Evolutionary conservation across 208 protist species (phyloP), one percentile per base, ranked within the genome.

Genomic region (Acanthamoeba lenticulata): DNA sequence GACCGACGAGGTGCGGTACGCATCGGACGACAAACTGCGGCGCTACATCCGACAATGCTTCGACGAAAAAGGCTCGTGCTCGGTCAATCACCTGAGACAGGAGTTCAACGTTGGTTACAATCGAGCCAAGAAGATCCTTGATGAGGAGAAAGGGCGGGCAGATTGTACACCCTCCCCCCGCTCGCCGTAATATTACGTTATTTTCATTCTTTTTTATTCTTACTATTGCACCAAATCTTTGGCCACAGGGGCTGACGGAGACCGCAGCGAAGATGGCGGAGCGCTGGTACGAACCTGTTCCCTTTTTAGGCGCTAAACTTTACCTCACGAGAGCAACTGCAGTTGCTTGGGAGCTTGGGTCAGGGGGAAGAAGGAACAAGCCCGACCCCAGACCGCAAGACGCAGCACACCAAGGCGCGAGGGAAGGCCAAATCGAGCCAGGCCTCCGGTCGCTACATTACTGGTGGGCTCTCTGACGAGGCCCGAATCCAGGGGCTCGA

Each of bases 11-110:
- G 83, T 62, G 6, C 83, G 47, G 32, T 90, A 72, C 29, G 57
- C 57, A 5, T 72, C 83, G 21, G 83, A 90, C 32, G 57, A 69
- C 21, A 69, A 90, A 47, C 47, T 90, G n/a, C 47, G 83, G 19
- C 29, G 57, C 57, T 90, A 90, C 83, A 90, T 90, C 19, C 47
- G 83, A 24, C 0, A 24, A 9, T 90, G 83, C 83, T 90, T 90
- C 40, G 83, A 90, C 0, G 55, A 90, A 32, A 90, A 90, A 27
- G 83, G 55, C 52, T 44, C 57, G 7, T 62, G 83, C 29, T 62
- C 83, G 15, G 83, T 72, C 15, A 69, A 62, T 90, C 83, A 90
- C 67, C 17, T 62, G 32, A 32, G 57, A 24, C 47, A 69, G 49
- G 57, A 90, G 40, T 69, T 69, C 47, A 90, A 60, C 34, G 55